Conservation (phyloP, 2,329 filamentous ascomycete genomes). For the Beauveria varroae region DNA sequence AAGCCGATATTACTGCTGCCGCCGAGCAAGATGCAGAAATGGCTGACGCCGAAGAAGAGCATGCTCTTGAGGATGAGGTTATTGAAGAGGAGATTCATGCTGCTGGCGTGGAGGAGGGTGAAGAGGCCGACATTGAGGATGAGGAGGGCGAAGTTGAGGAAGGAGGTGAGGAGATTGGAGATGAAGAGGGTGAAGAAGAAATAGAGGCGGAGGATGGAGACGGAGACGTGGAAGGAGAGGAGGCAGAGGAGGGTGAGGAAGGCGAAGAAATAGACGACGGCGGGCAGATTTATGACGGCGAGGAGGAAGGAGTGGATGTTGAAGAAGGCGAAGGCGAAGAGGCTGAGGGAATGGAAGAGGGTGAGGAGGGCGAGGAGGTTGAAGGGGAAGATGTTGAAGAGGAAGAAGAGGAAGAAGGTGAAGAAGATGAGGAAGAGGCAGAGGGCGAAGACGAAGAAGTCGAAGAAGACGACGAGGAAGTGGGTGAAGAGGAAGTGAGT, state of each 20-base stretch:
- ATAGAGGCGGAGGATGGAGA: slow-evolving; percentile 15
- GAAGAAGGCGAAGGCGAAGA: slow-evolving; percentile 12
- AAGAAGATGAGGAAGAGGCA: slow-evolving; percentile 10
- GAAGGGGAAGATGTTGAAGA: slow-evolving; percentile 17
- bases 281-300: slow-evolving; percentile 14
- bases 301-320: slow-evolving; percentile 12
- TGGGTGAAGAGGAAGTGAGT: slow-evolving; percentile 13
- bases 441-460: slow-evolving; percentile 14
- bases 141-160: slow-evolving; percentile 15
- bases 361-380: slow-evolving; percentile 16
- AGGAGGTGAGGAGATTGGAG: slow-evolving; percentile 13
- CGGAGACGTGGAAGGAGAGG: slow-evolving; percentile 16
- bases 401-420: slow-evolving; percentile 16
- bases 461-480: slow-evolving; percentile 15
- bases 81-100: slow-evolving; percentile 21
- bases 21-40: background rate
- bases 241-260: slow-evolving; percentile 19
- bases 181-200: slow-evolving; percentile 13
- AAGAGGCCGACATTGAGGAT: slow-evolving; percentile 10
- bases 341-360: slow-evolving; percentile 5
- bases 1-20: slow-evolving; percentile 5
- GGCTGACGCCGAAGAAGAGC: slow-evolving; percentile 12
- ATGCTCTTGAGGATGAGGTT: background rate
- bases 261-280: slow-evolving; percentile 19
- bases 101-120: slow-evolving; percentile 17